Evolutionary conservation across 2,329 filamentous ascomycete genomes (phyloP).

Genomic region (Clarireedia monteithiana): DNA sequence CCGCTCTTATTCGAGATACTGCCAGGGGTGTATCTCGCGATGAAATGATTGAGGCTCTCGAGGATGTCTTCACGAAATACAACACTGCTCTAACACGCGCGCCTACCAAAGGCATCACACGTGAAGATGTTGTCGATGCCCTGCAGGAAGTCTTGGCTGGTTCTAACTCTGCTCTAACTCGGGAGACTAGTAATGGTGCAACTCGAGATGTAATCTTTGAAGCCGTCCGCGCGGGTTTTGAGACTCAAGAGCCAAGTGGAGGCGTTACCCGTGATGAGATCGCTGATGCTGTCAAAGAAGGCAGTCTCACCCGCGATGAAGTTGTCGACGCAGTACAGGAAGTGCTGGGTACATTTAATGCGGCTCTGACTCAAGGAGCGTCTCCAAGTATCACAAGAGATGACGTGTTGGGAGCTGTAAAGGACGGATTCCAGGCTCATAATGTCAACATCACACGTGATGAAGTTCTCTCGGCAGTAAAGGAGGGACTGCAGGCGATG

Average conservation of each 20-base stretch:
- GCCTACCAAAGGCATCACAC: constrained; percentile 59
- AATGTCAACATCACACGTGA: constrained; percentile 44
- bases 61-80: constrained; percentile 93
- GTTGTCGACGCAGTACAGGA: constrained; percentile 77
- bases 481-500: constrained; percentile 47
- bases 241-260: constrained; percentile 58
- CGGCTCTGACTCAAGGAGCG: constrained; percentile 54
- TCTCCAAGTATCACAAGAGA: constrained; percentile 64
- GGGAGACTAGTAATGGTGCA: constrained; percentile 42
- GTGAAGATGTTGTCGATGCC: constrained; percentile 47
- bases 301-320: constrained; percentile 68
- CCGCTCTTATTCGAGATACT: constrained; percentile 48
- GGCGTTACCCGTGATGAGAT: constrained; percentile 73
- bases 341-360: constrained; percentile 78
- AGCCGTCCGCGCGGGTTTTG: constrained; percentile 75
- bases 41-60: constrained; percentile 43
- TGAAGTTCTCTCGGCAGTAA: constrained; percentile 56
- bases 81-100: constrained; percentile 77
- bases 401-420: constrained; percentile 75
- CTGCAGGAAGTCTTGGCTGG: constrained; percentile 32
- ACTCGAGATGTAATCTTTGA: constrained; percentile 79
- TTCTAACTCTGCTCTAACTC: constrained; percentile 29
- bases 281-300: constrained; percentile 68
- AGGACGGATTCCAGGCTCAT: constrained; percentile 77
- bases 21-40: constrained; percentile 23